Evolutionary conservation across 2,329 filamentous ascomycete genomes (phyloP).

Genomic region (Trichoderma semiorbis): DNA sequence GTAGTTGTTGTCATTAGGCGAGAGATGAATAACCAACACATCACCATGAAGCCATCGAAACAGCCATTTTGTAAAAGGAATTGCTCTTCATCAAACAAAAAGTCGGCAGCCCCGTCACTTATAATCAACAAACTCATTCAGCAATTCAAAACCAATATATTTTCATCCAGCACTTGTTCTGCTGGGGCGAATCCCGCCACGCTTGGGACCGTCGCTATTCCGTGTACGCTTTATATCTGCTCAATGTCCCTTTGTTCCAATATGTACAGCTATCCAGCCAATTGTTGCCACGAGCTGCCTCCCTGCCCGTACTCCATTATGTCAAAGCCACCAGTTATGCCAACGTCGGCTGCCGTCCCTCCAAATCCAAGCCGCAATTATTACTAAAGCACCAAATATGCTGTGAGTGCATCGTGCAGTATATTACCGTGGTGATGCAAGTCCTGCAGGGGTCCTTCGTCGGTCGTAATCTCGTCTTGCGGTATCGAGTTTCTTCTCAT

Average conservation of each 20-base stretch:
- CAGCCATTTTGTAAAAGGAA: too few species aligned
- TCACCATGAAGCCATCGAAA: not conserved
- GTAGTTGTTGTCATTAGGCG: not conserved
- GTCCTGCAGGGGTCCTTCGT: not conserved
- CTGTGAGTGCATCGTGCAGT: not conserved
- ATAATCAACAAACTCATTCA: not conserved
- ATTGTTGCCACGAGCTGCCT: not conserved
- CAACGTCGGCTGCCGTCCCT: not conserved
- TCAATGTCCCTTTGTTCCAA: conserved; percentile 1
- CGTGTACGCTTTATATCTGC: conserved; percentile 10
- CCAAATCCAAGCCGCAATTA: conserved; percentile 8
- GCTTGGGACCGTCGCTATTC: not conserved
- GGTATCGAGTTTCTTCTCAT: not conserved
- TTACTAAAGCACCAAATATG: not conserved
- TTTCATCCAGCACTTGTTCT: conserved; percentile 4
- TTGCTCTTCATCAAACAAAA: not conserved
- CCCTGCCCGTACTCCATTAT: not conserved
- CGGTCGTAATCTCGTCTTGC: not conserved
- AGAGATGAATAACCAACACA: not conserved
- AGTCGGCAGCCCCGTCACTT: not conserved
- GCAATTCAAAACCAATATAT: conserved; percentile 10
- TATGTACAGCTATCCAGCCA: conserved; percentile 17
- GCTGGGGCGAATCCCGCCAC: not conserved
- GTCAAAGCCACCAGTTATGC: conserved; percentile 6
- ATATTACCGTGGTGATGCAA: not conserved